phyloP scores from a whole-genome alignment of 192 early-diverging fungal genomes.

The Gaertneriomyces sp. region DNA sequence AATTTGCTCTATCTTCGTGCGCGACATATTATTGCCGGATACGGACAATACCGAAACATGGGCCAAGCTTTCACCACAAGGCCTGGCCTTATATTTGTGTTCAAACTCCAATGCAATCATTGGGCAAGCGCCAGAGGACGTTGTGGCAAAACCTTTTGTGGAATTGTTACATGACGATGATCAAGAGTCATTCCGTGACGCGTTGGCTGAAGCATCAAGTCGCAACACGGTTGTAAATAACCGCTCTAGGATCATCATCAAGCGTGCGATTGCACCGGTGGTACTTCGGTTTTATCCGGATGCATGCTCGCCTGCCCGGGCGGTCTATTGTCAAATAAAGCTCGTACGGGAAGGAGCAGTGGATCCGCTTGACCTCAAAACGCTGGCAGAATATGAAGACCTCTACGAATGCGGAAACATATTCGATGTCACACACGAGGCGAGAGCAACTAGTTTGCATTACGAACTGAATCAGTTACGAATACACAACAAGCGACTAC shows the following conservation, averaged over 20 bases:
- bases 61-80: slow-evolving; percentile 58
- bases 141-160: slow-evolving; percentile 6
- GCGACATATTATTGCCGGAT: slow-evolving; percentile 29
- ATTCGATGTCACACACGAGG: slow-evolving; percentile 30
- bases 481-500: slow-evolving; percentile 54
- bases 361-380: slow-evolving; percentile 22
- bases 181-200: slow-evolving; percentile 3
- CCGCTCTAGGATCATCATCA: slow-evolving; percentile 13
- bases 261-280: slow-evolving; percentile 4
- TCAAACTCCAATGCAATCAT: slow-evolving; percentile 16
- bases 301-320: not conserved
- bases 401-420: slow-evolving; percentile 19
- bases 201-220: not conserved
- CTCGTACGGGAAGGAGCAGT: not conserved
- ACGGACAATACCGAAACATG: slow-evolving; percentile 49
- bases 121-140: slow-evolving; percentile 14
- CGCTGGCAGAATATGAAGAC: slow-evolving; percentile 6
- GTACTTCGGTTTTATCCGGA: slow-evolving; percentile 13
- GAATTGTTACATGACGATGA: slow-evolving; percentile 15
- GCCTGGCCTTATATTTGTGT: slow-evolving; percentile 44
- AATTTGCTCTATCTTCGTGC: slow-evolving; percentile 38
- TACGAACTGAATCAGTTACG: slow-evolving; percentile 65
- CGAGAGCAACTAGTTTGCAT: slow-evolving; percentile 52
- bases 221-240: slow-evolving; percentile 2
- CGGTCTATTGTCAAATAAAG: slow-evolving; percentile 11